Base-by-base conservation (phyloP, 805 yeast species). In the Deakozyma indianensis region DNA sequence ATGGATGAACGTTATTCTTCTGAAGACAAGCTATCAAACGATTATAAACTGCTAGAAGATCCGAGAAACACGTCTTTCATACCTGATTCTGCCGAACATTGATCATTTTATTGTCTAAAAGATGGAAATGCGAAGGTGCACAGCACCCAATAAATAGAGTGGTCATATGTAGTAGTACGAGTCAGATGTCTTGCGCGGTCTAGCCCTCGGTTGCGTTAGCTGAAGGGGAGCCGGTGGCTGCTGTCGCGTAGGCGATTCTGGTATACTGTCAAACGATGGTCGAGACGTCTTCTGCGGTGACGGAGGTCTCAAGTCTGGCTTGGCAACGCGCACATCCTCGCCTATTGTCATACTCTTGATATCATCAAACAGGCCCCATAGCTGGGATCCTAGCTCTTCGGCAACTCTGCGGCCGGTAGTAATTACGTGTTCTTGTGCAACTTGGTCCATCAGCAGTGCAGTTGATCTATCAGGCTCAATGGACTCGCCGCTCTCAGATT, bases 281-380 rank as follows among this genome's bases (percentile, higher is more conserved):
- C 14, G 7, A 14, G 7, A 25, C 28, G 7, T 25, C 14, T 25
- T 25, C 14, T 25, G 28, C 28, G 28, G 28, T 7, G 14, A 25
- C 28, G 28, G 28, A 9, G 28, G 7, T 25, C 14, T 14, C 14
- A 9, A 9, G 14, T 25, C 28, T 7, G 28, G 14, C 14, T 7
- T 25, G 28, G 28, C 28, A 7, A 32, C 16, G 38, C 38, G 38
- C 18, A 20, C 18, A 9, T 56, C 58, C 41, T 56, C 60, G 1
- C 60, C 60, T 23, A 56, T 48, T 1, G 60, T 51, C 4, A 50
- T 57, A 27, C 51, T 56, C 42, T 51, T 46, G 15, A 56, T 51
- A 32, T 56, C 60, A 9, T 54, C 59, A 43, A 56, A 53, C 3
- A 56, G 46, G 1, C 57, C 57, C 57, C 57, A 54, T 41, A 56